Conservation (phyloP, 1,284 basidiomycete species). For the Apiotrichum sp. region DNA sequence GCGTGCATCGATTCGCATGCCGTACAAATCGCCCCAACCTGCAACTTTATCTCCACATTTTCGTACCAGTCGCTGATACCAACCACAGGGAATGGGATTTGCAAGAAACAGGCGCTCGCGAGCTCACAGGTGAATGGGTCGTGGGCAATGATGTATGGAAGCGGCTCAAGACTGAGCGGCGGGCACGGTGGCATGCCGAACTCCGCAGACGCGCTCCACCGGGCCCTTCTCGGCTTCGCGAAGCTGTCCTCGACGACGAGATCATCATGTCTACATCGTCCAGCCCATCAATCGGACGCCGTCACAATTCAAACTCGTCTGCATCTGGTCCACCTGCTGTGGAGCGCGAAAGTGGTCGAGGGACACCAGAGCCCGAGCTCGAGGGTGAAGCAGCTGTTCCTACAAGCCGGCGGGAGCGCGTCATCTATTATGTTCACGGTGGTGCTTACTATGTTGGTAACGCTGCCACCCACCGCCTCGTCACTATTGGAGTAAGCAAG, state of each 20-base stretch:
- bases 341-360: neutral
- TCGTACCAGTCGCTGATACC: too few species aligned
- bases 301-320: neutral
- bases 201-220: conserved; percentile 6
- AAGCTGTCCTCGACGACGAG: conserved; percentile 1
- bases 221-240: conserved; percentile 10
- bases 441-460: conserved; percentile 93
- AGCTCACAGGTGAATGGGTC: conserved; percentile 93
- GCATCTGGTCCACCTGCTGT: neutral
- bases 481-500: conserved; percentile 88
- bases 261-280: neutral
- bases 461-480: conserved; percentile 84
- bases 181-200: conserved; percentile 38
- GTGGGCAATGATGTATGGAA: conserved; percentile 88
- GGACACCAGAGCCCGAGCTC: conserved; percentile 21
- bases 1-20: too few species aligned
- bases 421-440: conserved; percentile 90
- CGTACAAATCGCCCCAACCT: too few species aligned
- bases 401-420: conserved; percentile 57
- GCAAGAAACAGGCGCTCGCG: conserved; percentile 67
- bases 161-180: conserved; percentile 77
- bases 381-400: conserved; percentile 14
- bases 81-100: conserved; percentile 58
- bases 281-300: neutral
- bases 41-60: too few species aligned